Evolutionary conservation across 352 stramenopile species (phyloP).

Genomic region (Phytopythium ostracodes): DNA sequence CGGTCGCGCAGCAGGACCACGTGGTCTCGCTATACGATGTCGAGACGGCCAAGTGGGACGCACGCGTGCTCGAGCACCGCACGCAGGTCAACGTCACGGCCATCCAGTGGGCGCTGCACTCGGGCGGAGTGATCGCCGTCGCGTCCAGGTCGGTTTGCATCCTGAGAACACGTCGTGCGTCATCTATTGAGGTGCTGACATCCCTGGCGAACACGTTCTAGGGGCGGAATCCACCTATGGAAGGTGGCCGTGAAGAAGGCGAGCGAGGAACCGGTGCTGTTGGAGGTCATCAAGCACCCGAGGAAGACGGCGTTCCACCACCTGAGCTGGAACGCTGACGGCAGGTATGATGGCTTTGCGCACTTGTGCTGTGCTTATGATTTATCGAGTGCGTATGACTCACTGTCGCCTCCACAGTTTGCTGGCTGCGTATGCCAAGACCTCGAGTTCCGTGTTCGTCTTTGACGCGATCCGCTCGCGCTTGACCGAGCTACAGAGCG

Average conservation of each 20-base stretch:
- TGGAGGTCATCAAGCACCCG: conserved; percentile 60
- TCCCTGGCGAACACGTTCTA: conserved; percentile 9
- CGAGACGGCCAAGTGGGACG: conserved; percentile 47
- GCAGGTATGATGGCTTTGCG: conserved; percentile 16
- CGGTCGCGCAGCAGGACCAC: conserved; percentile 62
- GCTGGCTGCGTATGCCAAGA: conserved; percentile 46
- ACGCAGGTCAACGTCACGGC: conserved; percentile 50
- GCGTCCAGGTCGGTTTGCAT: conserved; percentile 38
- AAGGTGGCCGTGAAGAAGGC: conserved; percentile 43
- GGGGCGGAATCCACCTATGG: conserved; percentile 64
- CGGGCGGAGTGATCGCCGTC: conserved; percentile 56
- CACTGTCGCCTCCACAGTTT: conserved; percentile 21
- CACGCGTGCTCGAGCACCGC: conserved; percentile 55
- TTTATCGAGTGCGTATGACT: background rate
- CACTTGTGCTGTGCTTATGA: background rate
- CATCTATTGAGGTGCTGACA: background rate
- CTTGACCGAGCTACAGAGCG: conserved; percentile 58
- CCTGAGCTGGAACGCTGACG: conserved; percentile 68
- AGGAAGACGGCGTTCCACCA: conserved; percentile 43
- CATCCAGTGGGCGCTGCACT: conserved; percentile 61
- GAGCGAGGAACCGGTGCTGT: conserved; percentile 43
- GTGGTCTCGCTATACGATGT: conserved; percentile 69
- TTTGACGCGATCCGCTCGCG: conserved; percentile 56
- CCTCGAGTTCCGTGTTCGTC: conserved; percentile 46
- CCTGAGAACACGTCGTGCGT: background rate